Evolutionary conservation across 345 rosid genomes (phyloP), one percentile per base, ranked within the genome.

Genomic region (Anacardium occidentale): DNA sequence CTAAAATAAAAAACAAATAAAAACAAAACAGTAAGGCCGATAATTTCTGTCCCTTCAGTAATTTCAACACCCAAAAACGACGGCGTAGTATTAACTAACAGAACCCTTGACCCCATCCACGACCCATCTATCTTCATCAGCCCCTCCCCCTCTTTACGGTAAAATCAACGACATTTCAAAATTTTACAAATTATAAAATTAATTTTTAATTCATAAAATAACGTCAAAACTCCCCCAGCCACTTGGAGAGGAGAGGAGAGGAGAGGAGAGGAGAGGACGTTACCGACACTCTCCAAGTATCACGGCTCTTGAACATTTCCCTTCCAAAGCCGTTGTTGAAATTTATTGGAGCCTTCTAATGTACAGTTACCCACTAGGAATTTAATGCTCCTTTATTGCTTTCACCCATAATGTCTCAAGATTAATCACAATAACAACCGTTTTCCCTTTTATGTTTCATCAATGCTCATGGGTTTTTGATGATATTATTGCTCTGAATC

Each of bases 231-330:
- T 42, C 53, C n/a, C 18, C 52, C 74, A 60, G 62, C 77, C 83
- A 84, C 74, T 59, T 54, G 75, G 32, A 29, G 32, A 29, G 32
- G 32, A 29, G 2, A n/a, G n/a, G n/a, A n/a, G n/a, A n/a, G n/a
- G n/a, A n/a, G n/a, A n/a, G n/a, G n/a, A n/a, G n/a, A n/a, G n/a
- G n/a, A n/a, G n/a, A n/a, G 32, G 80, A 63, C 79, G 82, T 83
- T 87, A 74, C 77, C 74, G 73, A 75, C 77, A 71, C 5, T 57
- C 10, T 53, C 78, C 85, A 82, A 65, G 70, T 22, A 74, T 80
- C 81, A 77, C 82, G 87, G 87, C 83, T 68, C 70, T 71, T 76
- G 82, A 78, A 79, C 32, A 1, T 71, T 84, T 81, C 81, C 72
- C 66, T 70, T 78, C 79, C 79, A 40, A 57, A 63, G 74, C 82